Percentiles rank a stretch among this genome's conserved stretches.
Evolutionary conservation across 1,284 basidiomycete species (phyloP).

Genomic region (Austroboletus niveus): DNA sequence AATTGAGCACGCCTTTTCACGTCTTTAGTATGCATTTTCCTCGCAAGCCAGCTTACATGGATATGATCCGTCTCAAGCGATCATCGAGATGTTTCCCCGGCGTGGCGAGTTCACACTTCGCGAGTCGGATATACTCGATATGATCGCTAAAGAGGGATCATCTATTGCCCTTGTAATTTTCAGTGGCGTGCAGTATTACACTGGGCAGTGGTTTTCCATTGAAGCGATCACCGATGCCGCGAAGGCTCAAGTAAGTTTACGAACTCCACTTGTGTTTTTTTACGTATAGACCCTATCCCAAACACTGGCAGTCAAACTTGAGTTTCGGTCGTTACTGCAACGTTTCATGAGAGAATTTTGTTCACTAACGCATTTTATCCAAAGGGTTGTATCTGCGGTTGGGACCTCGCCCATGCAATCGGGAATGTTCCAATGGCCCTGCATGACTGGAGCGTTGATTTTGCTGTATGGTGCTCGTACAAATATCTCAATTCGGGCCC

Average conservation of each 20-base stretch:
- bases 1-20: conserved; percentile 10
- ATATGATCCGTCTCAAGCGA: conserved; percentile 70
- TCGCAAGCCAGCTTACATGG: conserved; percentile 85
- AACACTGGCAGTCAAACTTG: conserved; percentile 5
- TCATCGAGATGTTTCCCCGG: conserved; percentile 81
- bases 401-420: conserved; percentile 94
- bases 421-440: conserved; percentile 90
- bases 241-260: conserved; percentile 64
- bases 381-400: conserved; percentile 89
- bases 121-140: conserved; percentile 84
- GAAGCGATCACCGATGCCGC: conserved; percentile 78
- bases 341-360: conserved; percentile 7
- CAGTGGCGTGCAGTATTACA: conserved; percentile 94
- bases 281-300: conserved; percentile 26
- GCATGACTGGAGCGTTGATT: conserved; percentile 94
- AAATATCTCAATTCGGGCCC: conserved; percentile 98
- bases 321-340: conserved; percentile 5
- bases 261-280: conserved; percentile 14
- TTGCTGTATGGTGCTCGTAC: conserved; percentile 98
- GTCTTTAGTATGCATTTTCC: conserved; percentile 84
- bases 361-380: conserved; percentile 19
- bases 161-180: conserved; percentile 88
- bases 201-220: conserved; percentile 95
- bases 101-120: conserved; percentile 85
- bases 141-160: conserved; percentile 70